Evolutionary conservation across 2,329 filamentous ascomycete species (phyloP), one percentile per base, ranked within the genome.

Genomic region (Pseudomassariella vexata): DNA sequence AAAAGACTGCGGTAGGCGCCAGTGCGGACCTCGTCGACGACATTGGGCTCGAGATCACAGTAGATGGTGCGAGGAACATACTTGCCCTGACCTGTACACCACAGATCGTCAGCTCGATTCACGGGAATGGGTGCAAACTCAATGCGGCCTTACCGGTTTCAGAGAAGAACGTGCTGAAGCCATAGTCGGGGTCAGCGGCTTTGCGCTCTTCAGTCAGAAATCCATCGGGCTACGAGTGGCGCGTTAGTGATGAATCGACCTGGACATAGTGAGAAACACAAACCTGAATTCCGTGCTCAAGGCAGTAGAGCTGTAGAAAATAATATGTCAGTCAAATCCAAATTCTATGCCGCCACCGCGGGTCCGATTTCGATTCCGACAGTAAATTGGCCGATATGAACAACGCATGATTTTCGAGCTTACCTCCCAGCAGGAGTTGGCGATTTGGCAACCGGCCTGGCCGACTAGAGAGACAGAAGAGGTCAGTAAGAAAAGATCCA

Each of bases 381-480:
- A n/a, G n/a, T n/a, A n/a, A n/a, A n/a, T n/a, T n/a, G n/a, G n/a
- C n/a, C 9, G n/a, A 16, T 25, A 32, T 19, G 15, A 14, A 16
- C 30, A 11, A 21, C 15, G 24, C 9, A 5, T 15, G 19, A 16
- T 12, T 15, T 25, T 27, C 3, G 22, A 58, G 74, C 86, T 74
- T 73, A 98, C 92, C 88, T 98, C 92, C 92, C 92, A 98, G 82
- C 92, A 96, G 56, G 92, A 92, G 77, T 98, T 98, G 73, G 90
- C 92, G 62, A 98, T 98, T 68, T 98, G 92, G 82, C 92, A 96
- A 84, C 92, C 92, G 65, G 92, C 92, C 80, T 98, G 92, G 71
- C 92, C 92, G 77, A 98, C 92, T 98, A 66, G 58, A 59, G 32
- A 53, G 42, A 63, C 55, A 59, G 65, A 44, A 57, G n/a, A 49